Base-by-base conservation (phyloP, 2,329 filamentous ascomycete species). In the Pseudogymnoascus sp. region DNA sequence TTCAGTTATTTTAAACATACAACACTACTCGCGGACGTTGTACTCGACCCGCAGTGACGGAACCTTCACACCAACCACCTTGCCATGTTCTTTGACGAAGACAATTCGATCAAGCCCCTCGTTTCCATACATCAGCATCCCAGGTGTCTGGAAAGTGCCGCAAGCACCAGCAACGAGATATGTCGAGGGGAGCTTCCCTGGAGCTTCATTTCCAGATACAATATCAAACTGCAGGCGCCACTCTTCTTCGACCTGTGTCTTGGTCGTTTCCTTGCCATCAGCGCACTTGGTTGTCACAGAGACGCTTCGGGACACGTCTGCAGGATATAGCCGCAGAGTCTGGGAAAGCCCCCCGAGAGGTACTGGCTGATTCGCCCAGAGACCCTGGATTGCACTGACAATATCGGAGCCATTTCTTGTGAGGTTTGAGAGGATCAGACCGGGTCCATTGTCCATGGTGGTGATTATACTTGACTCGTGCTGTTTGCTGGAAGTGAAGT, bases 81-180 rank as follows among this genome's bases (percentile, higher is more conserved):
- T 54, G 18, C 14, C 43, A 14, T 54, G 43, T 18, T 54, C 43
- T 28, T 54, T 54, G n/a, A 54, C 28, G 16, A 54, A 32, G n/a
- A 54, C 43, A 54, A 54, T 32, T 28, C 43, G 43, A 54, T 54
- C 43, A 32, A 54, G 43, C n/a, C 25, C 43, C 25, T 54, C 43
- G 5, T n/a, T 28, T 12, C 43, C 43, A 32, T 54, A 32, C 43
- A 54, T 12, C 28, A 54, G n/a, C 43, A 54, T 6, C 14, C 43
- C 43, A 54, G 43, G 25, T 4, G 43, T 54, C n/a, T 54, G 43
- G 43, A 54, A 54, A 25, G 43, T 54, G 18, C 43, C 43, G 12
- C 43, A 54, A 9, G 43, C 43, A 32, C 43, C 43, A 54, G 43
- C 43, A 18, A 54, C 43, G 5, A 54, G 14, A 11, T 54, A 54